Base-by-base conservation (phyloP, 2,329 filamentous ascomycete genomes). In the Aspergillus udagawae region DNA sequence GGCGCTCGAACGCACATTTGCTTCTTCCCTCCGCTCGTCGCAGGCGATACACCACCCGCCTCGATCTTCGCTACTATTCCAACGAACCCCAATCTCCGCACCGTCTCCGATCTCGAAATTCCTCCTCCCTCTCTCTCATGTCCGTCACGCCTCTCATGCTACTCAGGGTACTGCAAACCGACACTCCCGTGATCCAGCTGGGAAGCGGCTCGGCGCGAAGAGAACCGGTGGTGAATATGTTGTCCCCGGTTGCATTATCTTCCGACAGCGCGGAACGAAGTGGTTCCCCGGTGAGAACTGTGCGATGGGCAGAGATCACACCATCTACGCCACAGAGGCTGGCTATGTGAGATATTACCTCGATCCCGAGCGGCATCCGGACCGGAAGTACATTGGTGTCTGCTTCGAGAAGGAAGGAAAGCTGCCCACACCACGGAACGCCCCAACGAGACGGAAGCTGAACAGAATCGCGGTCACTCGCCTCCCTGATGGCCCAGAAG, bases 261-360 rank as follows among this genome's bases (percentile, higher is more conserved):
- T 94, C 84, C 92, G 91, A 73, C 94, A 99, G 77, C 88, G 93
- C 69, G 94, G 94, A 67, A 95, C 94, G 3, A 85, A 87, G 69
- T 99, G 94, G 94, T 93, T 88, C 74, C 89, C 94, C 1, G 94
- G 94, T 68, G 94, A 97, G 74, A 97, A 99, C 78, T 91, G 90
- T 75, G 90, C 87, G 67, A 93, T 97, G 81, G 94, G 94, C 52
- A 89, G 94, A 60, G 92, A 99, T 75, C 94, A 97, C 80, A 97
- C 93, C 52, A 95, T 99, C 72, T 96, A 90, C 76, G 87, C 94
- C 53, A 87, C 86, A 58, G 85, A 89, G 55, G 82, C 88, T 3
- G 94, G 94, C 62, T 99, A 95, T 76, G 94, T 99, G 59, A 92
- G 94, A 67, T 99, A 96, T 83, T 99, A 99, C 82, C 86, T 88